Base-by-base conservation (phyloP, 768 basidiomycete species). In the Tulasnella sp. region DNA sequence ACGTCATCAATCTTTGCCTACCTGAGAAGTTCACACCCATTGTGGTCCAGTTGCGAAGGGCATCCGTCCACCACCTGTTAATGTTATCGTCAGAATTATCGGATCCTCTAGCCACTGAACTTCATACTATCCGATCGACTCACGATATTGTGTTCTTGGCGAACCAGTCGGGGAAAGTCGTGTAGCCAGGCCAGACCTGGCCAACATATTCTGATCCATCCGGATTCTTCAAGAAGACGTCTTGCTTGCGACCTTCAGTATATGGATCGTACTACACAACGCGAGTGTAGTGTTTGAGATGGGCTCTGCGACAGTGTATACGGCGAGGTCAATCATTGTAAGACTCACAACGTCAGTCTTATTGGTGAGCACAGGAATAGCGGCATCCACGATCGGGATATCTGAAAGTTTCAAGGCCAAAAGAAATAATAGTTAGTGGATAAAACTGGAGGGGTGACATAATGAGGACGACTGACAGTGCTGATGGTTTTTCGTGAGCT, bases 131-230 rank as follows among this genome's bases (percentile, higher is more conserved):
- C 34, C 34, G 15, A 38, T 15, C 5, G 34, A 38, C 34, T 38
- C 15, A 38, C 34, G 34, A 38, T 38, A 38, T 38, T 15, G 34
- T 38, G 7, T 38, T 38, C 34, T 38, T 15, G 5, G 34, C 34
- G 53, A 64, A 66, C 62, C 61, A 70, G 47, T 70, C 70, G 44
- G 47, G 47, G n/a, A 48, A 48, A 34, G 81, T 84, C 5, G 84
- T 83, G 69, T 80, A 83, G 23, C 86, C 85, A 15, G 86, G 85
- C 86, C 84, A 88, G 8, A 87, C 86, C 66, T 82, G 76, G 10
- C 88, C 88, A 1, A 86, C 67, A 68, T 85, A 88, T 65, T 83
- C 77, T 38, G 81, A 77, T 0, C 81, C 82, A 65, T 89, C 83
- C 0, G 82, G 83, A 68, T 89, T 38, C 34, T 15, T 38, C 15